A percentile compares a stretch with the other conserved stretches of the same genome.
Evolutionary conservation across 768 basidiomycete species (phyloP).

Genomic region (Fomitopsis serialis): DNA sequence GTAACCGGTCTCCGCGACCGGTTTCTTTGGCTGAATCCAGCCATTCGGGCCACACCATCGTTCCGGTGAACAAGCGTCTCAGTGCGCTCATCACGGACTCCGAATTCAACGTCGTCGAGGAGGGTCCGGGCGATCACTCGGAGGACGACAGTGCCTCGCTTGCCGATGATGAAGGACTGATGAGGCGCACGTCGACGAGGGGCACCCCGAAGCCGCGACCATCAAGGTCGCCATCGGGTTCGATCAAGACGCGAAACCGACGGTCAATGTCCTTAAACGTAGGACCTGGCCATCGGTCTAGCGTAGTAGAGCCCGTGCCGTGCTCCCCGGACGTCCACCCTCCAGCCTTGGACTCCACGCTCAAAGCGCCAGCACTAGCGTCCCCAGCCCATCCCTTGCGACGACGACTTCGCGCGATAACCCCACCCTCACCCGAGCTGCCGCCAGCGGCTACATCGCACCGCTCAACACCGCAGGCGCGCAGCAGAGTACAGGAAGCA

Average conservation of each 20-base stretch:
- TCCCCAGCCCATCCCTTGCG: slow-evolving; percentile 8
- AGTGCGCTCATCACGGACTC: slow-evolving; percentile 66
- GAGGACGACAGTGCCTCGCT: not conserved
- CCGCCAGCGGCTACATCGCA: slow-evolving; percentile 38
- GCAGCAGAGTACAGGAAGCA: slow-evolving; percentile 31
- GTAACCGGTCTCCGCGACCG: slow-evolving; percentile 50
- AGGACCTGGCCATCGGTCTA: slow-evolving; percentile 22
- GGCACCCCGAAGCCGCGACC: not conserved
- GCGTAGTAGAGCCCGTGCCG: slow-evolving; percentile 13
- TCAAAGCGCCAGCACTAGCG: slow-evolving; percentile 2
- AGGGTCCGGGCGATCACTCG: slow-evolving; percentile 33
- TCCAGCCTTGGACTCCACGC: slow-evolving; percentile 1
- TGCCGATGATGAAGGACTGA: not conserved
- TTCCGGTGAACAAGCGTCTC: slow-evolving; percentile 58
- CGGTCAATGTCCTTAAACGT: slow-evolving; percentile 64
- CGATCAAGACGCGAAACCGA: slow-evolving; percentile 45
- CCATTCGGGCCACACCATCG: slow-evolving; percentile 68
- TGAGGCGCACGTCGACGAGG: not conserved
- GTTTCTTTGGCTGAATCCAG: slow-evolving; percentile 77
- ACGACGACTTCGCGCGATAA: slow-evolving; percentile 26
- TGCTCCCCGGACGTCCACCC: not conserved
- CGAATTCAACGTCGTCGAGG: slow-evolving; percentile 63
- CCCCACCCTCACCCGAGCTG: slow-evolving; percentile 36
- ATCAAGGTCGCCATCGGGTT: slow-evolving; percentile 15
- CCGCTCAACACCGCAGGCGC: slow-evolving; percentile 26